Percentiles rank a stretch among this genome's conserved stretches.
phyloP scores from a whole-genome alignment of 2,329 filamentous ascomycete genomes.

The Neofusicoccum cordaticola region DNA sequence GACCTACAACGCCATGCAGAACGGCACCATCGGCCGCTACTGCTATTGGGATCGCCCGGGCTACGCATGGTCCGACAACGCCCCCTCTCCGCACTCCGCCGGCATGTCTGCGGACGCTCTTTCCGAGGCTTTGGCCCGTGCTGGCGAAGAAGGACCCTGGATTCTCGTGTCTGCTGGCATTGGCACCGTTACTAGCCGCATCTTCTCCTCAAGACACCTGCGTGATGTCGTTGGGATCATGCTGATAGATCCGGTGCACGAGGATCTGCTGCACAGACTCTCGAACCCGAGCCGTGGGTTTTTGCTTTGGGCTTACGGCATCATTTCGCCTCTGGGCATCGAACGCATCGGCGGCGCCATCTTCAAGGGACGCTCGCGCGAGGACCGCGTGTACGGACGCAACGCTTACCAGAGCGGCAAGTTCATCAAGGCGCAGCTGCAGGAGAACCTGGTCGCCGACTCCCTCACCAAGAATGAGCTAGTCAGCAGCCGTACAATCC shows the following conservation, averaged over 20 bases:
- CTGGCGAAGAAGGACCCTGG: conserved; percentile 85
- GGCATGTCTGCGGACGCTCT: conserved; percentile 89
- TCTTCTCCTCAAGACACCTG: conserved; percentile 83
- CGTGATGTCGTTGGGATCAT: conserved; percentile 73
- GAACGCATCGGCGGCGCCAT: conserved; percentile 77
- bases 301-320: conserved; percentile 78
- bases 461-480: conserved; percentile 84
- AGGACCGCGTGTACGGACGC: conserved; percentile 81
- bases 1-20: conserved; percentile 70
- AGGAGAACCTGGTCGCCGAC: conserved; percentile 85
- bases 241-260: conserved; percentile 84
- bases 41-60: conserved; percentile 96
- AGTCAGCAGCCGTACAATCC: conserved; percentile 72
- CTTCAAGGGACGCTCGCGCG: conserved; percentile 73
- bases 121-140: conserved; percentile 76
- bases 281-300: conserved; percentile 72
- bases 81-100: conserved; percentile 87
- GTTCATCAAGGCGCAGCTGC: conserved; percentile 83
- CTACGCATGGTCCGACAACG: conserved; percentile 83
- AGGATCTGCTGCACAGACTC: conserved; percentile 72
- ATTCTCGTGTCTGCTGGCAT: conserved; percentile 82
- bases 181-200: conserved; percentile 83
- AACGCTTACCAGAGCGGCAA: conserved; percentile 77
- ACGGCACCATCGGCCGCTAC: conserved; percentile 81
- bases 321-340: conserved; percentile 82